These are phyloP conservation scores for Evansstolkia leycettana DNA, from an alignment of 495 filamentous ascomycete species.

Conservation along the genomic window DNA sequence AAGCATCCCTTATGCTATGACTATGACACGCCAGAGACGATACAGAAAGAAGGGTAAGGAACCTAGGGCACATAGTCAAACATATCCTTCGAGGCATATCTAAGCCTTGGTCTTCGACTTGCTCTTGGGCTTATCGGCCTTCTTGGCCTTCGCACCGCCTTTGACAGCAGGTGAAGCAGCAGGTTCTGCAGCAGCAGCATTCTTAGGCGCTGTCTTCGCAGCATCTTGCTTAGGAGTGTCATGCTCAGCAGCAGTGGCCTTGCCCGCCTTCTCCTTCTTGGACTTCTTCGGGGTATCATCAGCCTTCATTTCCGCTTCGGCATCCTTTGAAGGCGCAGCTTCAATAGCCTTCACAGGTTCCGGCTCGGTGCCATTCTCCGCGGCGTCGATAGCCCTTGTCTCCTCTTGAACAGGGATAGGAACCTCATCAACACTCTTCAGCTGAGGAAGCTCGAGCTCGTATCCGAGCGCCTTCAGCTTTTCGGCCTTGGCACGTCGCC, in stretches of 20 bases:
- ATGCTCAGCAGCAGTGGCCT: slow-evolving; percentile 11
- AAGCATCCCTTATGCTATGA: neutral
- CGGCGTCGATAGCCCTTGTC: slow-evolving; percentile 16
- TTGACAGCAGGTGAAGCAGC: slow-evolving; percentile 9
- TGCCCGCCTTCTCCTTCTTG: slow-evolving; percentile 22
- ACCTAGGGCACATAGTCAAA: too few species aligned
- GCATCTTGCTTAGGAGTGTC: slow-evolving; percentile 7
- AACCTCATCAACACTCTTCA: slow-evolving; percentile 56
- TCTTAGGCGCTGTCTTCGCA: slow-evolving; percentile 3
- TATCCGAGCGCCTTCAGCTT: slow-evolving; percentile 76
- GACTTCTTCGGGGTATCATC: slow-evolving; percentile 27
- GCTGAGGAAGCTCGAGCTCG: slow-evolving; percentile 60
- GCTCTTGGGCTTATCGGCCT: slow-evolving; percentile 15
- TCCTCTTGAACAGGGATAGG: slow-evolving; percentile 28
- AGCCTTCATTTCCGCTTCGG: slow-evolving; percentile 12
- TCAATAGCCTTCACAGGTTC: slow-evolving; percentile 19
- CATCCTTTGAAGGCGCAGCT: slow-evolving; percentile 10
- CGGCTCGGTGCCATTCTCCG: slow-evolving; percentile 11
- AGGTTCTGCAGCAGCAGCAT: slow-evolving; percentile 3
- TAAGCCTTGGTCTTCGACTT: slow-evolving; percentile 25
- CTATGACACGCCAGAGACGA: too few species aligned
- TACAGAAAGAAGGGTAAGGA: too few species aligned
- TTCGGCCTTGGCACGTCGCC: slow-evolving; percentile 49
- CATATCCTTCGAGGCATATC: neutral
- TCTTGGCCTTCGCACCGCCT: slow-evolving; percentile 10